These are phyloP conservation scores for Talaromyces piceae DNA, from an alignment of 2,329 filamentous ascomycete species.

Conservation along the genomic window DNA sequence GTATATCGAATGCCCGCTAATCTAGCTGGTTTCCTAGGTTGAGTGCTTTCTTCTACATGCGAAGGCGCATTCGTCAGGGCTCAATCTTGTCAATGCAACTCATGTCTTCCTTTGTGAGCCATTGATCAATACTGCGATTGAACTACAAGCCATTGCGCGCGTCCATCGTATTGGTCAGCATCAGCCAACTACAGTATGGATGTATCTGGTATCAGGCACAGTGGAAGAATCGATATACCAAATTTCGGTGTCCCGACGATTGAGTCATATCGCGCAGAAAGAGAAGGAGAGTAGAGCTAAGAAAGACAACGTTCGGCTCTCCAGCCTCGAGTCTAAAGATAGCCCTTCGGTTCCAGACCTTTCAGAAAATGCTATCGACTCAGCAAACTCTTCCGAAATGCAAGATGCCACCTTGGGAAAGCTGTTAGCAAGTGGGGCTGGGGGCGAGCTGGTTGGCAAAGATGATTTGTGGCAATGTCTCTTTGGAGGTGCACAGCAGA, in stretches of 20 bases:
- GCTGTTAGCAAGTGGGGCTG: slow-evolving; percentile 59
- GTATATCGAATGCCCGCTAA: neutral
- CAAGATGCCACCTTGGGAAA: slow-evolving; percentile 63
- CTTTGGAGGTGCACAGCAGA: slow-evolving; percentile 54
- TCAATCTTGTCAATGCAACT: slow-evolving; percentile 87
- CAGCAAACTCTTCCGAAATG: slow-evolving; percentile 76
- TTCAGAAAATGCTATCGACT: slow-evolving; percentile 62
- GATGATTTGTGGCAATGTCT: slow-evolving; percentile 83
- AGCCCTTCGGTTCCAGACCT: slow-evolving; percentile 20
- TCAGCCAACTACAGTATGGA: slow-evolving; percentile 84
- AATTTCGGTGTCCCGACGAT: slow-evolving; percentile 68
- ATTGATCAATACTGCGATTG: slow-evolving; percentile 83
- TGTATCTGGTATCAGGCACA: slow-evolving; percentile 84
- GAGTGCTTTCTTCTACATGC: slow-evolving; percentile 89
- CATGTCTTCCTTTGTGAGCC: slow-evolving; percentile 95
- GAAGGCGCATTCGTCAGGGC: slow-evolving; percentile 75
- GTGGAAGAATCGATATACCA: slow-evolving; percentile 91
- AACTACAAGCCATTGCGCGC: slow-evolving; percentile 88
- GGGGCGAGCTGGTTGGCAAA: slow-evolving; percentile 70
- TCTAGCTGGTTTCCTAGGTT: slow-evolving; percentile 35
- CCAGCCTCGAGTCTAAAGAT: slow-evolving; percentile 29
- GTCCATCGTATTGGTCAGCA: slow-evolving; percentile 92
- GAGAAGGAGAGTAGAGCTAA: slow-evolving; percentile 30
- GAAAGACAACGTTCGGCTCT: slow-evolving; percentile 18
- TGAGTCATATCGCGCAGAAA: slow-evolving; percentile 63